phyloP scores from a whole-genome alignment of 768 basidiomycete genomes.

The Boletus reticulatus region DNA sequence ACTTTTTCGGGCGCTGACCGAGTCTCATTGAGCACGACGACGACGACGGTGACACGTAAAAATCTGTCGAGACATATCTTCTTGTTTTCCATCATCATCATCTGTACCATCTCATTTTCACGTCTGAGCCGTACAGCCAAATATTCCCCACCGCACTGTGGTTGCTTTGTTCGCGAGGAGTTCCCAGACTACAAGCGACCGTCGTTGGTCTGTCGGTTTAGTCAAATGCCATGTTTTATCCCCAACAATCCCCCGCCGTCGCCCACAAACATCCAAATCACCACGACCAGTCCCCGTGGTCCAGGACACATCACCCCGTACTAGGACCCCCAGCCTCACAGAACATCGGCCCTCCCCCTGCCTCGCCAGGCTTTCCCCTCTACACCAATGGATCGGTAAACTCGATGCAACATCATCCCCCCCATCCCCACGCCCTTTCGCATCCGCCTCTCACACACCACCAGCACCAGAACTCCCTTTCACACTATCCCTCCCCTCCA shows the following conservation, averaged over 20 bases:
- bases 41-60: conserved; percentile 15
- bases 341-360: conserved; percentile 58
- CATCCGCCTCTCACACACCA: conserved; percentile 60
- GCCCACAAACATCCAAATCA: conserved; percentile 72
- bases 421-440: conserved; percentile 49
- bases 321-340: conserved; percentile 44
- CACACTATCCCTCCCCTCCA: conserved; percentile 80
- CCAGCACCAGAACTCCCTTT: conserved; percentile 76
- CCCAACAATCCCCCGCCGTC: conserved; percentile 81
- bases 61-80: conserved; percentile 15
- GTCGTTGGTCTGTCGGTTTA: not conserved
- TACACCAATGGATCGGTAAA: conserved; percentile 69
- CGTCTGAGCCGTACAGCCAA: conserved; percentile 1
- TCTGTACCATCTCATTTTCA: conserved; percentile 12
- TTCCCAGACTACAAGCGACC: not conserved
- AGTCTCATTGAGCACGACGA: conserved; percentile 14
- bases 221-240: conserved; percentile 73
- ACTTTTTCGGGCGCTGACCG: conserved; percentile 30
- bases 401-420: conserved; percentile 60
- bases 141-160: not conserved
- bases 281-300: conserved; percentile 76
- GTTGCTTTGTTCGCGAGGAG: conserved; percentile 10
- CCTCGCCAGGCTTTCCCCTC: conserved; percentile 72
- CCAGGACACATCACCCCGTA: conserved; percentile 56
- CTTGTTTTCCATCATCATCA: conserved; percentile 13